A percentile compares a stretch with the other conserved stretches of the same genome.
phyloP scores from a whole-genome alignment of 371 early-diverging fungal species.

The Entomophthora muscae region DNA sequence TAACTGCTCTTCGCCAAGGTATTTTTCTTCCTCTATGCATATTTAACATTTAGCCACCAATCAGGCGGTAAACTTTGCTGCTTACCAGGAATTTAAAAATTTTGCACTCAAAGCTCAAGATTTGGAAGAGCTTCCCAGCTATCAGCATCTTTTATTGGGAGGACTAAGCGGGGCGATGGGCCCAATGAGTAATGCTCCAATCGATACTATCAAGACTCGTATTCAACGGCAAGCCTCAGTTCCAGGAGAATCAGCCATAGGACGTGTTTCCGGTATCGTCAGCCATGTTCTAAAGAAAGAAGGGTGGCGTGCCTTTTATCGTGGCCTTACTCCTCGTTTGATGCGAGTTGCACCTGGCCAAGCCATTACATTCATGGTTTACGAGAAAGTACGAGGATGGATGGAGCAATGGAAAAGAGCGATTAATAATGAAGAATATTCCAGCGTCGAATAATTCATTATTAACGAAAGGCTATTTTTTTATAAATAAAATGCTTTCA shows the following conservation, averaged over 20 bases:
- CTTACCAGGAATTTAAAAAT: conserved; percentile 83
- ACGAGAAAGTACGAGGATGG: conserved; percentile 64
- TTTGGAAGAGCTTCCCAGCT: conserved; percentile 71
- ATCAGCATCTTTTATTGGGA: conserved; percentile 79
- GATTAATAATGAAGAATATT: not conserved
- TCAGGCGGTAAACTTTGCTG: conserved; percentile 97
- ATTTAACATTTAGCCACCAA: too few species aligned
- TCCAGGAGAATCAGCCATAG: conserved; percentile 53
- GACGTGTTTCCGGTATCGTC: conserved; percentile 57
- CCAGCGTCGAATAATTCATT: too few species aligned
- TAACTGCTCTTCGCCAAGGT: conserved; percentile 91
- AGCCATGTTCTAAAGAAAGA: conserved; percentile 65
- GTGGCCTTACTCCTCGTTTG: conserved; percentile 86
- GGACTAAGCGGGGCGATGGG: conserved; percentile 94
- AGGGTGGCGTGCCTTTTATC: conserved; percentile 86
- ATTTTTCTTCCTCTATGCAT: too few species aligned
- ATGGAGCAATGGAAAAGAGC: conserved; percentile 20
- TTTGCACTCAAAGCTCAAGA: conserved; percentile 28
- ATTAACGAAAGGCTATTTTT: too few species aligned
- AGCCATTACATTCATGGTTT: conserved; percentile 74
- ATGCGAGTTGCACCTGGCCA: conserved; percentile 77
- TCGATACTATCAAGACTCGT: conserved; percentile 96
- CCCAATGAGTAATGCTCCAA: conserved; percentile 89
- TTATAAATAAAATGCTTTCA: too few species aligned
- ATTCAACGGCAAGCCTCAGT: conserved; percentile 65